Base-by-base conservation (phyloP, 2,329 filamentous ascomycete genomes). In the Leptographium flavum region DNA sequence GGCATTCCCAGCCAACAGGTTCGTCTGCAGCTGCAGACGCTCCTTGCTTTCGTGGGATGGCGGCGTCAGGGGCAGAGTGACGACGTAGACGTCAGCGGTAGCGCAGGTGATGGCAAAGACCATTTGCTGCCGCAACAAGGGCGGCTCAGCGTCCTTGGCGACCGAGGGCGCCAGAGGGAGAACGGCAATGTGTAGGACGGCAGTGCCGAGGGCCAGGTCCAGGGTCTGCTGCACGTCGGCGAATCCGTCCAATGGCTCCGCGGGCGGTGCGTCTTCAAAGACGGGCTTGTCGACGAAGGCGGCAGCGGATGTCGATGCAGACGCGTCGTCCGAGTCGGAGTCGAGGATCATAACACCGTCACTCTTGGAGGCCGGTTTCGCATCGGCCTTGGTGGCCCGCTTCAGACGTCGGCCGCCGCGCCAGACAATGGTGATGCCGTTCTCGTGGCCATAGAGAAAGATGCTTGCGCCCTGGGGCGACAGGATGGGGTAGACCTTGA, bases 381-480 rank as follows among this genome's bases (percentile, higher is more conserved):
- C 19, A 14, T 39, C 2, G 52, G 49, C 15, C 56, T 67, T 64
- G 32, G 63, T 59, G 2, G 59, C 50, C 2, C 63, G 49, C 55
- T 76, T 80, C 53, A 81, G 73, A n/a, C 67, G 65, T 42, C 68
- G 68, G 11, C 77, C 77, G 39, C 78, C 78, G 36, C 75, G 70
- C 78, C 78, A 82, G 22, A 76, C 59, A 32, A 81, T 54, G 3
- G 70, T 76, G 36, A 80, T 60, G 38, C 78, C 78, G 57, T 72
- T 76, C 48, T 79, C 74, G 53, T 81, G 76, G 39, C 73, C 76
- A 53, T 79, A 79, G 38, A 82, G 60, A 23, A 81, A 57, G 54
- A 81, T 70, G 3, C 70, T 75, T 7, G 78, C 77, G 31, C 77
- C 77, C 54, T 82, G 78, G 2, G 75, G 69, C 2, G 77, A 79